Base-by-base conservation (phyloP, 805 yeast species). In the Metschnikowia picachoensis region DNA sequence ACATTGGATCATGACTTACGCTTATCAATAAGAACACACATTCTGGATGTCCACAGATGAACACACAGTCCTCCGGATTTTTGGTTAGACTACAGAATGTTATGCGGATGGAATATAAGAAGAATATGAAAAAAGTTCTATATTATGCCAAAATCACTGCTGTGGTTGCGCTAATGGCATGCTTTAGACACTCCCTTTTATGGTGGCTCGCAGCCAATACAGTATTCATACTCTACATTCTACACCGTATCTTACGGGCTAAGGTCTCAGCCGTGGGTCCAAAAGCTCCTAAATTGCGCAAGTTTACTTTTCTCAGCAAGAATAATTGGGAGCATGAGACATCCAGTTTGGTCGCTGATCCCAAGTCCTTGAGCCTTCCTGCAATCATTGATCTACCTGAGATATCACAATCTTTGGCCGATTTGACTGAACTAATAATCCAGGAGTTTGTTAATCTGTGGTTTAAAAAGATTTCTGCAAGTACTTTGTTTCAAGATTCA, bases 361-460 rank as follows among this genome's bases (percentile, higher is more conserved):
- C 16, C 16, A 14, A n/a, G 4, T 16, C 27, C 29, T 35, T 41
- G 28, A 30, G 37, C 25, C 30, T 15, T 30, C 32, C 43, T 20
- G 38, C 25, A 14, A 30, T 41, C 11, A 8, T 32, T 31, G 40
- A 35, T 12, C 29, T 42, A 9, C 33, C 43, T 46, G 54, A 73
- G 3, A 71, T 83, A 5, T 78, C 85, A 2, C 79, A 76, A 37
- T 66, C 79, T 0, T 41, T 84, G 6, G 77, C 79, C 38, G 72
- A 70, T 10, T 59, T 84, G n/a, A 63, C 81, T 4, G 66, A 67
- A 30, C 62, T 74, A 35, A 65, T 84, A 1, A 51, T 80, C 7
- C 55, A 73, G 13, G 81, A 79, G 43, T 85, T 84, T 57, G 71
- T 84, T 7, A 62, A 65, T 35, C 61, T 76, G 4, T 84, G 91